phyloP scores from a whole-genome alignment of 2,329 filamentous ascomycete species.

The Neofusicoccum ribis region DNA sequence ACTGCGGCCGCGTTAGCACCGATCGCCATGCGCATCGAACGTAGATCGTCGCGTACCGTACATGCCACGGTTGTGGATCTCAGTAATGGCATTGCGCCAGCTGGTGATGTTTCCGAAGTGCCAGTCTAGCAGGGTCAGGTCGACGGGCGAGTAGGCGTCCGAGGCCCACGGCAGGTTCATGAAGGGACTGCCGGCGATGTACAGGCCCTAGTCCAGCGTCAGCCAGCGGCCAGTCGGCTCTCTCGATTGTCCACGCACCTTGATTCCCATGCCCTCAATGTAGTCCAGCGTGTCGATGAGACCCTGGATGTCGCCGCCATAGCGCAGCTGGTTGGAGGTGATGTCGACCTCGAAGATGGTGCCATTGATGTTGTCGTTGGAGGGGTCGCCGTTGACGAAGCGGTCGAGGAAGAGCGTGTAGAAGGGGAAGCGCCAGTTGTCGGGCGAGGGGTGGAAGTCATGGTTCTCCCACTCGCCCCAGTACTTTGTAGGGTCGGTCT shows the following conservation, averaged over 20 bases:
- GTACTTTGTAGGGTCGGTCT: slow-evolving; percentile 60
- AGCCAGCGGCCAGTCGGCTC: slow-evolving; percentile 18
- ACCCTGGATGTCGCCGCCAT: slow-evolving; percentile 62
- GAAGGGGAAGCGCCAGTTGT: slow-evolving; percentile 66
- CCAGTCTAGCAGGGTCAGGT: slow-evolving; percentile 63
- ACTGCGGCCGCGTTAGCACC: slow-evolving; percentile 31
- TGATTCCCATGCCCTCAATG: slow-evolving; percentile 64
- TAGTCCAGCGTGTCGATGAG: slow-evolving; percentile 64
- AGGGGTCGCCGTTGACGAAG: slow-evolving; percentile 65
- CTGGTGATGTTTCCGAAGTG: slow-evolving; percentile 61
- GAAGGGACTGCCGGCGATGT: slow-evolving; percentile 64
- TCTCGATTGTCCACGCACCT: slow-evolving; percentile 39
- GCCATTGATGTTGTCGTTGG: slow-evolving; percentile 63
- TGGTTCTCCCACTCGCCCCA: slow-evolving; percentile 57
- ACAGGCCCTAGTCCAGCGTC: slow-evolving; percentile 49
- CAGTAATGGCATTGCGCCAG: slow-evolving; percentile 59
- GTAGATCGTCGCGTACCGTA: slow-evolving; percentile 43
- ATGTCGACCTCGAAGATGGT: slow-evolving; percentile 63
- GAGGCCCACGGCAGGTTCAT: slow-evolving; percentile 66
- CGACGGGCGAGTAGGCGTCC: slow-evolving; percentile 60
- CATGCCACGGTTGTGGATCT: slow-evolving; percentile 64
- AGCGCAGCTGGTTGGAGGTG: slow-evolving; percentile 62
- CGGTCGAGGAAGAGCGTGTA: slow-evolving; percentile 66
- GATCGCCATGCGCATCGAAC: slow-evolving; percentile 4
- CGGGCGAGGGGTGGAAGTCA: slow-evolving; percentile 55